Conservation (phyloP, 208 protist species). For the Trypanosoma congolense region DNA sequence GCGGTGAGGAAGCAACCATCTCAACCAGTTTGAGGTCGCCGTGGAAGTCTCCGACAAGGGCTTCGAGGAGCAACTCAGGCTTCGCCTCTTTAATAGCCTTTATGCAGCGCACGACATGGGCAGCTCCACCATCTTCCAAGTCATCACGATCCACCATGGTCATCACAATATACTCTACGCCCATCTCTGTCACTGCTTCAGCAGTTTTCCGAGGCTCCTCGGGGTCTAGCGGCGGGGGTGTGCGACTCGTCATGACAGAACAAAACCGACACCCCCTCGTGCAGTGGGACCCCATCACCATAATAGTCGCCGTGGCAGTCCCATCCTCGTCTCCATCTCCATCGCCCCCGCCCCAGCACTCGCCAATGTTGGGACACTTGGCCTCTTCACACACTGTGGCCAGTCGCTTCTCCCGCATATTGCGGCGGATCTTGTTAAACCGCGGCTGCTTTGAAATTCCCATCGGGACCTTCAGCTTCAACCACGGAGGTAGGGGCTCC, state of each 20-base stretch:
- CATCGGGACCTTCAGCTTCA: slow-evolving; percentile 90
- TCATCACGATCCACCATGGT: slow-evolving; percentile 98
- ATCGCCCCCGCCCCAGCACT: slow-evolving; percentile 94
- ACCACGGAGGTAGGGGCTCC: slow-evolving; percentile 87
- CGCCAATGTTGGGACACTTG: slow-evolving; percentile 98
- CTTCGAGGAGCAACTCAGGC: slow-evolving; percentile 90
- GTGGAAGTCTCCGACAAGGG: slow-evolving; percentile 96
- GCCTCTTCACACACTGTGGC: slow-evolving; percentile 92
- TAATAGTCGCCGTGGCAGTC: slow-evolving; percentile 95
- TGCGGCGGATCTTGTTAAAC: slow-evolving; percentile 73
- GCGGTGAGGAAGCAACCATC: slow-evolving; percentile 84
- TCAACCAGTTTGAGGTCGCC: slow-evolving; percentile 85
- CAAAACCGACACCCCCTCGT: slow-evolving; percentile 98
- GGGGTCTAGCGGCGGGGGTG: slow-evolving; percentile 93
- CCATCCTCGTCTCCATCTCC: slow-evolving; percentile 61
- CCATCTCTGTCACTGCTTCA: slow-evolving; percentile 92
- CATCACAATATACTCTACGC: slow-evolving; percentile 98
- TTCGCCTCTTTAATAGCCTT: slow-evolving; percentile 79
- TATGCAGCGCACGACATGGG: slow-evolving; percentile 92
- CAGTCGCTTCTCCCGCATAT: slow-evolving; percentile 82
- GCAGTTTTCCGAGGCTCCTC: slow-evolving; percentile 93
- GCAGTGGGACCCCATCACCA: slow-evolving; percentile 98
- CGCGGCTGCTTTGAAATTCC: slow-evolving; percentile 69
- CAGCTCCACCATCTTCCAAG: slow-evolving; percentile 90
- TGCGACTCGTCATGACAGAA: slow-evolving; percentile 92